These are phyloP conservation scores for Hordeum vulgare DNA, from an alignment of 176 grass and related monocot genomes.

Conservation along the genomic window MorexV3_pseudomolecules_assembly NC_058521.1:606118780-606119279, in stretches of 20 bases:
- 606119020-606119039: conserved; percentile 39
- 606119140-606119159: conserved; percentile 54
- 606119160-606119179: conserved; percentile 38
- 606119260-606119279: no score
- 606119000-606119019: neutral
- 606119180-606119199: conserved; percentile 28
- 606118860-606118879: conserved; percentile 4
- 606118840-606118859: neutral
- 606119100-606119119: conserved; percentile 45
- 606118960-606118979: no score
- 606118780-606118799: neutral
- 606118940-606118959: no score
- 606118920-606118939: neutral
- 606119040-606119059: conserved; percentile 24
- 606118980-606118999: no score
- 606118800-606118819: no score
- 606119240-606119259: no score
- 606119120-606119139: conserved; percentile 48
- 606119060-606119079: conserved; percentile 37
- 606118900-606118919: neutral
- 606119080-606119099: conserved; percentile 49
- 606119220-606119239: no score
- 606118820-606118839: neutral
- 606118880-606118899: conserved; percentile 11
- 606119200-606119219: no score